These are phyloP conservation scores for Asterophora lycoperdoides DNA, from an alignment of 768 basidiomycete genomes.

Conservation along the genomic window DNA sequence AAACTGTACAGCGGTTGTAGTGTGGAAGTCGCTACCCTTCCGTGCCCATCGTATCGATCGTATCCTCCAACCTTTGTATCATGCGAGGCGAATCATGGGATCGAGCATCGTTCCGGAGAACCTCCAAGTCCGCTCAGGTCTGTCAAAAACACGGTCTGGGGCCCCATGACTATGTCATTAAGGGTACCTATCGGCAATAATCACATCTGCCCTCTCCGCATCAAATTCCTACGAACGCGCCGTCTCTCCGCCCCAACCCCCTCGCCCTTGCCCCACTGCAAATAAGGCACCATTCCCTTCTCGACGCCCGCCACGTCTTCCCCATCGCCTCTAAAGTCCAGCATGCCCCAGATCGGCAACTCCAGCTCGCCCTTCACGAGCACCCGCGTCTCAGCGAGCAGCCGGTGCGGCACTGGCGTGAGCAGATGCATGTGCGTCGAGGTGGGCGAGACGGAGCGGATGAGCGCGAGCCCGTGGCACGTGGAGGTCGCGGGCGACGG, in stretches of 20 bases:
- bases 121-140: too few relatives aligned
- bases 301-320: constrained; percentile 45
- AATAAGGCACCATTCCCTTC: constrained; percentile 60
- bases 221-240: constrained; percentile 79
- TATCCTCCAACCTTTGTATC: too few relatives aligned
- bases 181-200: too few relatives aligned
- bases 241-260: constrained; percentile 71
- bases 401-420: constrained; percentile 60
- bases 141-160: too few relatives aligned
- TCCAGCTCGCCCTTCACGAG: constrained; percentile 88
- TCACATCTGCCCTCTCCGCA: constrained; percentile 75
- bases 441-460: constrained; percentile 50
- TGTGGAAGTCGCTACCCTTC: too few relatives aligned
- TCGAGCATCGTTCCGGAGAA: too few relatives aligned
- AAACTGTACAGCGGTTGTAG: too few relatives aligned
- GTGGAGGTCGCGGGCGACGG: constrained; percentile 59
- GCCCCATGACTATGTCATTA: too few relatives aligned
- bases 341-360: constrained; percentile 81
- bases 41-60: too few relatives aligned
- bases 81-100: too few relatives aligned
- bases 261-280: constrained; percentile 70
- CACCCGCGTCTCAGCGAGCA: constrained; percentile 41
- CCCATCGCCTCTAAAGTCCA: constrained; percentile 55
- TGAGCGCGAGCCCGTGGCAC: constrained; percentile 74
- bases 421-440: constrained; percentile 61